Percentiles rank a stretch among this genome's conserved stretches.
Evolutionary conservation across 2,329 filamentous ascomycete genomes (phyloP).

Genomic region (Diaporthe helianthi): DNA sequence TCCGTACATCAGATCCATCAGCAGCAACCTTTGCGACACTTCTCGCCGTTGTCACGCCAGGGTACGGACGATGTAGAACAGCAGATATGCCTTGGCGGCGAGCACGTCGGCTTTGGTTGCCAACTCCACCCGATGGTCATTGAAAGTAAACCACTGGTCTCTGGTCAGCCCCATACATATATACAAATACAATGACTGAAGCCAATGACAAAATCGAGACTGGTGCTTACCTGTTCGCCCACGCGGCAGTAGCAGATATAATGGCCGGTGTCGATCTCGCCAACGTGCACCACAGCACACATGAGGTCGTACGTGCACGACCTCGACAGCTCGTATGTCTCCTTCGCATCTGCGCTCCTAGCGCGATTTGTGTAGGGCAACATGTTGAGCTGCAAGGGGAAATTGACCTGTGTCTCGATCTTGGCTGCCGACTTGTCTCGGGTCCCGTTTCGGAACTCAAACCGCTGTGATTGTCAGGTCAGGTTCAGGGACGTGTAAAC

Average conservation of each 20-base stretch:
- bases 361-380: slow-evolving; percentile 82
- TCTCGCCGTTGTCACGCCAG: slow-evolving; percentile 49
- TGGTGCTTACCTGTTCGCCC: slow-evolving; percentile 67
- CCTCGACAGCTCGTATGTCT: slow-evolving; percentile 62
- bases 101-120: slow-evolving; percentile 87
- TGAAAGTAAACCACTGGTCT: slow-evolving; percentile 88
- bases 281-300: slow-evolving; percentile 91
- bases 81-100: slow-evolving; percentile 83
- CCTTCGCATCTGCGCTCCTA: slow-evolving; percentile 55
- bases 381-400: slow-evolving; percentile 88
- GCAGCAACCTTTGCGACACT: slow-evolving; percentile 6
- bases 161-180: slow-evolving; percentile 23
- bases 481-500: neutral
- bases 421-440: slow-evolving; percentile 79
- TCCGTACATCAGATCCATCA: slow-evolving; percentile 20
- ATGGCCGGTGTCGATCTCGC: slow-evolving; percentile 90
- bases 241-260: slow-evolving; percentile 90
- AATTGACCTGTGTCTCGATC: slow-evolving; percentile 85
- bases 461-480: slow-evolving; percentile 53
- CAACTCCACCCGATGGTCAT: slow-evolving; percentile 89
- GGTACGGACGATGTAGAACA: slow-evolving; percentile 82
- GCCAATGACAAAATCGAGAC: neutral
- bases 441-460: slow-evolving; percentile 74
- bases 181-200: neutral
- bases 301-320: slow-evolving; percentile 85